Evolutionary conservation across 495 filamentous ascomycete species (phyloP), one percentile per base, ranked within the genome.

Genomic region (Chaetomidium leptoderma): DNA sequence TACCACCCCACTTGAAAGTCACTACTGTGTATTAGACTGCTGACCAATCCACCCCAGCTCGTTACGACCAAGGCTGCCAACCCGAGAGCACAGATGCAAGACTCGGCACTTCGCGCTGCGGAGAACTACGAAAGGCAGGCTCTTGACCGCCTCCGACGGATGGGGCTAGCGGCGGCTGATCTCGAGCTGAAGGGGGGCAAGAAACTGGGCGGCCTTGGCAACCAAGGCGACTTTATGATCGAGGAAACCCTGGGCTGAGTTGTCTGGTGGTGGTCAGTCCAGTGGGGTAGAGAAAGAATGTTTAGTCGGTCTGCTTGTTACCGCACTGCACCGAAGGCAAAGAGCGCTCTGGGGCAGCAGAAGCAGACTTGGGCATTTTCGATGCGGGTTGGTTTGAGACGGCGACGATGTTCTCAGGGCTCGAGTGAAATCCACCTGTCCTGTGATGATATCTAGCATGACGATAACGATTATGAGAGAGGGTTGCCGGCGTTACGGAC

Each of bases 141-240:
- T 14, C 80, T 89, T 43, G 77, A 91, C 60, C 82, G 89, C 39
- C 74, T 97, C 40, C 73, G 90, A 45, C 83, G 86, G 48, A 85
- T 95, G 68, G 86, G 87, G 53, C 79, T 95, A 32, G 70, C 85
- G 7, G 77, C 81, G 11, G 87, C 90, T 0, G 90, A 89, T 9
- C 72, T 97, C 21, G 89, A 93, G 55, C 78, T 96, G 10, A 80
- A 79, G 57, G 69, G 62, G 0, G 19, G 19, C 0, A 71, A 61
- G 46, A 70, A 68, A 40, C 23, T 50, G 27, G 40, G 33, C 27
- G 13, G 13, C 9, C 45, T 58, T 13, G 4, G 7, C 14, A 16
- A n/a, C 24, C 54, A 48, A 11, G 11, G 16, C 19, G 55, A 58
- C 8, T 29, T 57, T 5, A 8, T 55, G 51, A 21, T 55, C 5